phyloP scores from a whole-genome alignment of 768 basidiomycete species.

The Amyloporia xantha region DNA sequence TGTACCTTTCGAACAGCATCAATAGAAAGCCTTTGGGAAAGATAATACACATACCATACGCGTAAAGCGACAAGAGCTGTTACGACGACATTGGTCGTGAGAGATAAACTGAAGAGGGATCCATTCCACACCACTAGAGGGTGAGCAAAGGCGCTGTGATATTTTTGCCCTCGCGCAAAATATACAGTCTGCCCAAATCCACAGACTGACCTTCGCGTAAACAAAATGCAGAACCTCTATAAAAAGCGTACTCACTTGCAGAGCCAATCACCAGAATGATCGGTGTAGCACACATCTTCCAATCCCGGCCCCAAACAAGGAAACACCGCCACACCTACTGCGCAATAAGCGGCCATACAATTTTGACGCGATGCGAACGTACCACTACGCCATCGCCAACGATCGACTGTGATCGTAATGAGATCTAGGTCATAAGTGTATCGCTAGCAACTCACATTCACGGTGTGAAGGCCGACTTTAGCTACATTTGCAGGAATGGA shows the following conservation, averaged over 20 bases:
- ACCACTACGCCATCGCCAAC: conserved; percentile 29
- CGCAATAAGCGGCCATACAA: not conserved
- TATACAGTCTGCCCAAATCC: conserved; percentile 27
- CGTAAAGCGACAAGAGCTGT: conserved; percentile 28
- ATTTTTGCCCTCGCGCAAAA: conserved; percentile 22
- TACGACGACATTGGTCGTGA: conserved; percentile 28
- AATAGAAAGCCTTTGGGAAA: not conserved
- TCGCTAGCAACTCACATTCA: conserved; percentile 16
- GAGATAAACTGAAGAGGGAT: conserved; percentile 28
- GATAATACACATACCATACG: conserved; percentile 21
- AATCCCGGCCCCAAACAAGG: conserved; percentile 28
- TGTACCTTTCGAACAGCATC: conserved; percentile 14
- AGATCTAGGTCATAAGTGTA: not conserved
- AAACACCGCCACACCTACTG: conserved; percentile 27
- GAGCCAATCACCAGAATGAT: conserved; percentile 26
- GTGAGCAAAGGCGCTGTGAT: conserved; percentile 28
- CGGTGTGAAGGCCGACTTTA: conserved; percentile 30
- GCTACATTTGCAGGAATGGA: conserved; percentile 30
- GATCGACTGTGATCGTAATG: conserved; percentile 18
- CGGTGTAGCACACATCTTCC: conserved; percentile 25
- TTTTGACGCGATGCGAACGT: conserved; percentile 1
- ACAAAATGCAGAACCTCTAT: not conserved
- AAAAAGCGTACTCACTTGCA: conserved; percentile 16
- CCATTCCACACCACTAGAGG: conserved; percentile 29
- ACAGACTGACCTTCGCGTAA: conserved; percentile 15